Conservation (phyloP, 495 filamentous ascomycete genomes). For the Penicillium longicatenatum region DNA sequence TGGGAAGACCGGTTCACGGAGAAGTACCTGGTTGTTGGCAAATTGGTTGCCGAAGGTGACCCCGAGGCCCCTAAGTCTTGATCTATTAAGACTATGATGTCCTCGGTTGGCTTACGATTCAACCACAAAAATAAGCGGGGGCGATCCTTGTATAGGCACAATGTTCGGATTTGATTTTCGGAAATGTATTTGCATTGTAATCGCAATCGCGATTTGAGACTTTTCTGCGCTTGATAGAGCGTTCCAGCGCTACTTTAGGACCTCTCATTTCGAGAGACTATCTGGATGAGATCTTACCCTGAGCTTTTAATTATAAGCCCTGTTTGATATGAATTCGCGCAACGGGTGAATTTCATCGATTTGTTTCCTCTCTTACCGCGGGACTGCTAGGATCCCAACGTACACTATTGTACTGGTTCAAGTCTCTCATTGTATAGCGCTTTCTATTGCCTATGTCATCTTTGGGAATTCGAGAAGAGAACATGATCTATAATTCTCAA, state of each 20-base stretch:
- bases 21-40: slow-evolving; percentile 95
- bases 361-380: too few species aligned
- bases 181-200: neutral
- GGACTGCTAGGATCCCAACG: too few species aligned
- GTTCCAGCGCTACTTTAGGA: neutral
- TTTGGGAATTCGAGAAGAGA: too few species aligned
- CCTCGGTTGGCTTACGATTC: neutral
- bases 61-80: slow-evolving; percentile 50
- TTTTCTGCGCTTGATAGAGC: neutral
- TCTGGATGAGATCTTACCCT: too few species aligned
- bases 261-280: neutral
- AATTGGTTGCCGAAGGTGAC: slow-evolving; percentile 72
- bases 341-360: too few species aligned
- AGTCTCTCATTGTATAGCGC: too few species aligned
- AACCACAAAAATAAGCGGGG: neutral
- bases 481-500: too few species aligned
- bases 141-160: neutral
- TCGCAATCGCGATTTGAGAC: neutral
- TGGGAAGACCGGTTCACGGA: slow-evolving; percentile 93
- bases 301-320: too few species aligned
- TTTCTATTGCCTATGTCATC: too few species aligned
- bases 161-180: neutral
- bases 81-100: slow-evolving; percentile 6
- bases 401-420: too few species aligned
- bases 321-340: too few species aligned